Evolutionary conservation across 1,284 basidiomycete species (phyloP).

Genomic region (Boletus mariae): DNA sequence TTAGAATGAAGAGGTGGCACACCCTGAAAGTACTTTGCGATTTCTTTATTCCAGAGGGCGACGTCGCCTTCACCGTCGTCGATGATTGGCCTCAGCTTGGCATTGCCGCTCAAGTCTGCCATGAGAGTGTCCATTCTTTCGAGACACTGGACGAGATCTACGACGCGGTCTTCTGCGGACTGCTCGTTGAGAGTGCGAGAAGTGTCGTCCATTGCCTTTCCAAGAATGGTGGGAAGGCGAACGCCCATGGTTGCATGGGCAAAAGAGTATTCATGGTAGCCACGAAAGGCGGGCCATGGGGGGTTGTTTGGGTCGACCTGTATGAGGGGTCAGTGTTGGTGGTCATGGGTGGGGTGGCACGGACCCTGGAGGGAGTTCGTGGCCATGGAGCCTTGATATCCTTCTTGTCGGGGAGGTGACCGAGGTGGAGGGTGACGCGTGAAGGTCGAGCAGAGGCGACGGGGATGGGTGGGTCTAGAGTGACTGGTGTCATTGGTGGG

Average conservation of each 20-base stretch:
- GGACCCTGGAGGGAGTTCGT: constrained; percentile 64
- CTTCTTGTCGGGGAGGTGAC: constrained; percentile 67
- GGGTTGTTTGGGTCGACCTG: constrained; percentile 91
- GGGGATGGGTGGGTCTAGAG: neutral
- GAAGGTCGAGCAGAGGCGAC: constrained; percentile 41
- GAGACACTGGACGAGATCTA: constrained; percentile 86
- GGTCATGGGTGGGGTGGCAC: constrained; percentile 14
- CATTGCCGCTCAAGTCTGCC: constrained; percentile 76
- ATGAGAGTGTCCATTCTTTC: constrained; percentile 84
- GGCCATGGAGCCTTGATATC: constrained; percentile 68
- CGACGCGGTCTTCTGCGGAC: constrained; percentile 79
- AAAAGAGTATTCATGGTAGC: constrained; percentile 95
- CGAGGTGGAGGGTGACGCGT: constrained; percentile 64
- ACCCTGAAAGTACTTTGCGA: constrained; percentile 91
- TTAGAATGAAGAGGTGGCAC: constrained; percentile 9
- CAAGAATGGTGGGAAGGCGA: constrained; percentile 91
- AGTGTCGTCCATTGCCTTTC: constrained; percentile 93
- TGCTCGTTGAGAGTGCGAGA: constrained; percentile 88
- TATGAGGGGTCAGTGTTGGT: neutral
- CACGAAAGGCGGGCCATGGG: constrained; percentile 93
- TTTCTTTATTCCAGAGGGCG: constrained; percentile 96
- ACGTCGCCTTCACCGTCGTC: constrained; percentile 95
- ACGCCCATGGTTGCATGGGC: constrained; percentile 93
- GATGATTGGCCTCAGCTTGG: constrained; percentile 79
- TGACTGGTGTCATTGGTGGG: constrained; percentile 8